Evolutionary conservation across 306 rosid genomes (phyloP).

Genomic region (Cicer cuneatum): DNA sequence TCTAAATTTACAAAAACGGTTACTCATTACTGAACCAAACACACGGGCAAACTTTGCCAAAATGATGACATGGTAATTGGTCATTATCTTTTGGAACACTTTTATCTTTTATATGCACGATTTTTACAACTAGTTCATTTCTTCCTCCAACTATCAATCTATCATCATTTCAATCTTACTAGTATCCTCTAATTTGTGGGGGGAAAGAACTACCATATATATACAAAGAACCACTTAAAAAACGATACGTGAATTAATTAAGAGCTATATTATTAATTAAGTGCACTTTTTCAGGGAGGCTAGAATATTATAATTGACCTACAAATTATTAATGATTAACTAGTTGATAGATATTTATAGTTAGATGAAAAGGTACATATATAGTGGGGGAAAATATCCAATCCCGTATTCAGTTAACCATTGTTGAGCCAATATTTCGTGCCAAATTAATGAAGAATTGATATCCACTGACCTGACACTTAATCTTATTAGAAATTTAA

Average conservation of each 20-base stretch:
- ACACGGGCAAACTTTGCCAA: neutral
- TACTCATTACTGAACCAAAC: no score
- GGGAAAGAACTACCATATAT: neutral
- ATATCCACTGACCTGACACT: neutral
- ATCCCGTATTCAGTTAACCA: neutral
- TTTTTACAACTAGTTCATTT: conserved; percentile 26
- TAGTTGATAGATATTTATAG: neutral
- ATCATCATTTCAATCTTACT: neutral
- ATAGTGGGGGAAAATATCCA: neutral
- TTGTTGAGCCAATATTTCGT: neutral
- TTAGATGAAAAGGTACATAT: neutral
- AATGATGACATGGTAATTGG: neutral
- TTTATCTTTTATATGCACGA: neutral
- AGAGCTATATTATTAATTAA: neutral
- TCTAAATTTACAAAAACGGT: no score
- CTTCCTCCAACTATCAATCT: conserved; percentile 15
- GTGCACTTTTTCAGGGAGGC: conserved; percentile 7
- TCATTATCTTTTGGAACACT: conserved; percentile 16
- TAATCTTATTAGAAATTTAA: neutral
- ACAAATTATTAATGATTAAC: neutral
- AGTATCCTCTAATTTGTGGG: neutral
- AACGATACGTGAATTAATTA: neutral
- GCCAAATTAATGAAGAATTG: neutral
- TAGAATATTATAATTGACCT: neutral
- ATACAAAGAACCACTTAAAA: conserved; percentile 13